These are phyloP conservation scores for Trichoderma erinaceum DNA, from an alignment of 495 filamentous ascomycete species.

Conservation along the genomic window DNA sequence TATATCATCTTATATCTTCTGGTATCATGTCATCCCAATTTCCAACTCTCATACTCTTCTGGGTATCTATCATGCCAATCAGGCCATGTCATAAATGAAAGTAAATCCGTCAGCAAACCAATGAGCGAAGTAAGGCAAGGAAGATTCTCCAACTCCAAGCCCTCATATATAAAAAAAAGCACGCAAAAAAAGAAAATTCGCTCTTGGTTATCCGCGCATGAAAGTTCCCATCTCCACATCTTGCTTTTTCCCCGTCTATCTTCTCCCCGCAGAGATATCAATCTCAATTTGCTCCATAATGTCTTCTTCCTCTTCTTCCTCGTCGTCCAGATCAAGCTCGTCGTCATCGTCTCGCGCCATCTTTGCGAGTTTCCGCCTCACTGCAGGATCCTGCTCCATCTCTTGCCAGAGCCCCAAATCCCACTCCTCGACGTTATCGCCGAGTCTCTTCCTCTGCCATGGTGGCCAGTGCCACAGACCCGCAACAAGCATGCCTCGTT, in stretches of 20 bases:
- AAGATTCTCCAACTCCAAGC: not conserved
- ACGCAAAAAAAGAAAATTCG: not conserved
- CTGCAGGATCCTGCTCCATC: constrained; percentile 34
- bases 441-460: constrained; percentile 20
- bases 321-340: constrained; percentile 15
- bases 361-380: constrained; percentile 26
- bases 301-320: not conserved
- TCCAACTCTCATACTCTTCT: no score
- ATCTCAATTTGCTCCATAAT: constrained; percentile 10
- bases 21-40: no score
- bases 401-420: constrained; percentile 43
- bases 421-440: constrained; percentile 36
- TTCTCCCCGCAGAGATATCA: constrained; percentile 1
- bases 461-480: constrained; percentile 34
- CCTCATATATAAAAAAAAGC: not conserved
- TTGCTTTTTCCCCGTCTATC: not conserved
- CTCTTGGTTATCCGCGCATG: no score
- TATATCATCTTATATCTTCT: no score
- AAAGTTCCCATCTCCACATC: not conserved
- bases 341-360: constrained; percentile 24
- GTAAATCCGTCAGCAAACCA: no score
- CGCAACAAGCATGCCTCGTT: constrained; percentile 30
- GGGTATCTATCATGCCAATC: constrained; percentile 1
- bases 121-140: no score
- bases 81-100: not conserved